Evolutionary conservation across 2,329 filamentous ascomycete genomes (phyloP), one percentile per base, ranked within the genome.

Genomic region (Hymenotorrendiella dingleyae): DNA sequence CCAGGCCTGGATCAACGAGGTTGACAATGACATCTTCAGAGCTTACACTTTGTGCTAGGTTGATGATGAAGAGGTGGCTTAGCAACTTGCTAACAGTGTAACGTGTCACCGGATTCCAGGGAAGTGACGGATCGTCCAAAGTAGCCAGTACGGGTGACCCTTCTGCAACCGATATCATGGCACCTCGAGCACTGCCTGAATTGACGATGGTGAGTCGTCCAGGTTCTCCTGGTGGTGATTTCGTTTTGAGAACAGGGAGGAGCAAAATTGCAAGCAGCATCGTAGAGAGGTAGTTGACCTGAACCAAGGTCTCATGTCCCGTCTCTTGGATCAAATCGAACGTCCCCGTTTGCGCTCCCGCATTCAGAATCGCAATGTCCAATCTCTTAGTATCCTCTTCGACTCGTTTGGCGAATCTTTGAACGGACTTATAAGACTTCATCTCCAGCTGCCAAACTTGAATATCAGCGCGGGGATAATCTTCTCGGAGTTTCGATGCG

Each of bases 401-500:
- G 12, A 61, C 60, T 2, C 63, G 59, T 1, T 41, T 42, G 0
- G 60, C 64, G 43, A 77, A 76, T 0, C 49, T 53, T 28, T 62
- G 58, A 1, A 76, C 57, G 3, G 69, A 73, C 2, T 63, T 57
- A 38, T 74, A 72, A 0, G 62, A 67, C 3, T 44, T 42, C 65
- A 75, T 68, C 29, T 77, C 71, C 16, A 77, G 51, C 2, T 54
- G 7, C 70, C 69, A 76, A 6, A 77, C 70, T 9, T 73, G 61
- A 12, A 76, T 63, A 0, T 36, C 60, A 3, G 67, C 65, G 0
- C 46, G 45, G 1, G 62, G 62, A 35, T 60, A 58, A 29, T 54
- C 36, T 14, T 44, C 39, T 4, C 57, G 58, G 4, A 71, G 56
- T 17, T 49, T 45, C 1, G 47, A 30, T 2, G 62, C 65, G 2